Conservation (phyloP, 106 monocot genomes). For the Dendrobium chrysotoxum region DNA sequence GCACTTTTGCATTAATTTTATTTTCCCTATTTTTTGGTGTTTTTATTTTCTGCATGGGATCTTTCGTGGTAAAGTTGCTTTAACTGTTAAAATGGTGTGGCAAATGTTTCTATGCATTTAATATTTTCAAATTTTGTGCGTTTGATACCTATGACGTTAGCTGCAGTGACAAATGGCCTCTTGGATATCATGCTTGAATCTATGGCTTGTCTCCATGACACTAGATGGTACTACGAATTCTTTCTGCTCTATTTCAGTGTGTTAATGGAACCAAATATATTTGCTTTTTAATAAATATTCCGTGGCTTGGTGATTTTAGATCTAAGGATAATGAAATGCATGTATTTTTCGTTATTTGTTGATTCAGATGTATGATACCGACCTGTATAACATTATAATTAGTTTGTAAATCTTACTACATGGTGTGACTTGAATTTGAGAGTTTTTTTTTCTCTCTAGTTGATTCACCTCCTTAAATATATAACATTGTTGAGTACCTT, state of each 20-base stretch:
- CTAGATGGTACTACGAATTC: not conserved
- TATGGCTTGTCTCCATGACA: not conserved
- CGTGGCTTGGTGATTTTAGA: not conserved
- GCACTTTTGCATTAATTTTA: too few species aligned
- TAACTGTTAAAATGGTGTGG: not conserved
- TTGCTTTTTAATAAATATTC: too few species aligned
- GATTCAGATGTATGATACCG: not conserved
- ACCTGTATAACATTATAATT: not conserved
- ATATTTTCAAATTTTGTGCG: too few species aligned
- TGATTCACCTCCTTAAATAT: not conserved
- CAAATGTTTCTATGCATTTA: not conserved
- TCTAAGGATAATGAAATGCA: not conserved
- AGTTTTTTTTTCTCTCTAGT: not conserved
- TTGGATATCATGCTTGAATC: not conserved
- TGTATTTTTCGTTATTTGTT: not conserved
- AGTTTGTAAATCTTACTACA: not conserved
- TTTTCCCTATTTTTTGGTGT: not conserved
- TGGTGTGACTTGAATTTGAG: not conserved
- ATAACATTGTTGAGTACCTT: slow-evolving; percentile 6
- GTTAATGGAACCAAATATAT: too few species aligned
- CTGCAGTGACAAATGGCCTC: not conserved
- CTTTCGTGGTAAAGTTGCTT: not conserved
- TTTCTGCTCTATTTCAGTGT: not conserved
- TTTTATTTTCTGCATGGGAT: not conserved
- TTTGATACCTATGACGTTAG: not conserved